A percentile compares a stretch with the other conserved stretches of the same genome.
Evolutionary conservation across 306 rosid genomes (phyloP).

Genomic region (Cucurbita ficifolia): DNA sequence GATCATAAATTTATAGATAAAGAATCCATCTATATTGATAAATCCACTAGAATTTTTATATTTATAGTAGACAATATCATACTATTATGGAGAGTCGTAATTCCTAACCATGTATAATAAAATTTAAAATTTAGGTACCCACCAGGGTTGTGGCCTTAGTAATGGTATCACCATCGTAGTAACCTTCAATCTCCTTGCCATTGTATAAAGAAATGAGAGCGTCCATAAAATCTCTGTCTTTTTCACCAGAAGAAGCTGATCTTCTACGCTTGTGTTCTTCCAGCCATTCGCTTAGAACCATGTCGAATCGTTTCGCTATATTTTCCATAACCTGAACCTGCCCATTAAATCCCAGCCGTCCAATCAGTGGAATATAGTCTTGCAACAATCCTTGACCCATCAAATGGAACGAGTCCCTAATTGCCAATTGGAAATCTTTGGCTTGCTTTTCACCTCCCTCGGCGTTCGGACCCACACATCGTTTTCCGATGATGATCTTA

Average conservation of each 20-base stretch:
- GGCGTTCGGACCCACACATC: not conserved
- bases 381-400: conserved; percentile 12
- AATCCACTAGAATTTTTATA: too few species aligned
- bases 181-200: conserved; percentile 10
- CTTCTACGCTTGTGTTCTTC: conserved; percentile 5
- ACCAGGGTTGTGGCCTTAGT: conserved; percentile 27
- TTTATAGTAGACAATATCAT: too few species aligned
- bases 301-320: conserved; percentile 13
- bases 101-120: too few species aligned
- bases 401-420: conserved; percentile 15
- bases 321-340: conserved; percentile 20
- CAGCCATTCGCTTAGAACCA: conserved; percentile 11
- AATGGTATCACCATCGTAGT: conserved; percentile 26
- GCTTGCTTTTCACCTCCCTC: not conserved
- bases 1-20: too few species aligned
- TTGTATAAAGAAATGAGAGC: conserved; percentile 12
- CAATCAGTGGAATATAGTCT: conserved; percentile 24
- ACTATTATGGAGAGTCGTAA: too few species aligned
- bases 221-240: conserved; percentile 29
- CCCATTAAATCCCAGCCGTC: conserved; percentile 22
- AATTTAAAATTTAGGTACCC: conserved; percentile 1
- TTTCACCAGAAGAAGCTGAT: not conserved
- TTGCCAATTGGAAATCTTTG: not conserved
- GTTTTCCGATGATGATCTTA: conserved; percentile 21
- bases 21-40: too few species aligned